Evolutionary conservation across 164 flowering plant genomes (phyloP).

Genomic region (Amborella trichopoda): DNA sequence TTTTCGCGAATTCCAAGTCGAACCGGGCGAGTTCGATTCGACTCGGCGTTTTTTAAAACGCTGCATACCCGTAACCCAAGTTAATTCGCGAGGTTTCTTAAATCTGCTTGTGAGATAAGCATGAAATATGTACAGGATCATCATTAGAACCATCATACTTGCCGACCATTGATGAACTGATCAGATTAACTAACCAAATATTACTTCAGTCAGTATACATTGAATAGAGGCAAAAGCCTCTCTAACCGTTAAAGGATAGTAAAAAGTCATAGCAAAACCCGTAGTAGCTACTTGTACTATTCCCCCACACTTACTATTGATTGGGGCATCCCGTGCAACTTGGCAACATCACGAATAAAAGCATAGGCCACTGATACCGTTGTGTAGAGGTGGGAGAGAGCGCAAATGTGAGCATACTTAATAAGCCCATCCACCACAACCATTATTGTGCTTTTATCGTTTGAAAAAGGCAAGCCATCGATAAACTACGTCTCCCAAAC

Average conservation of each 20-base stretch:
- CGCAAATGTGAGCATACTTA: not conserved
- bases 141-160: constrained; percentile 6
- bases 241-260: too few relatives aligned
- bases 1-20: too few relatives aligned
- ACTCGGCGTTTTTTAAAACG: too few relatives aligned
- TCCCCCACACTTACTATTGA: too few relatives aligned
- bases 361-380: not conserved
- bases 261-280: too few relatives aligned
- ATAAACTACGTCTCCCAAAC: not conserved
- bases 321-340: too few relatives aligned
- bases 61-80: too few relatives aligned
- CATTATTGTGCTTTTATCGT: not conserved
- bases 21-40: too few relatives aligned
- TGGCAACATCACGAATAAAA: not conserved
- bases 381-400: not conserved
- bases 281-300: too few relatives aligned
- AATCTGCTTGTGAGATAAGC: constrained; percentile 4
- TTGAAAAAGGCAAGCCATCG: not conserved
- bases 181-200: constrained; percentile 3
- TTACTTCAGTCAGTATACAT: not conserved
- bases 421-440: not conserved
- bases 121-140: constrained; percentile 4
- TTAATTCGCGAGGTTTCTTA: too few relatives aligned
- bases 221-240: constrained; percentile 3
- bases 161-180: constrained; percentile 1